A percentile compares a stretch with the other conserved stretches of the same genome.
These are phyloP conservation scores for Tetradesmus obliquus DNA, from an alignment of 139 green algal genomes.

Conservation along the genomic window DNA sequence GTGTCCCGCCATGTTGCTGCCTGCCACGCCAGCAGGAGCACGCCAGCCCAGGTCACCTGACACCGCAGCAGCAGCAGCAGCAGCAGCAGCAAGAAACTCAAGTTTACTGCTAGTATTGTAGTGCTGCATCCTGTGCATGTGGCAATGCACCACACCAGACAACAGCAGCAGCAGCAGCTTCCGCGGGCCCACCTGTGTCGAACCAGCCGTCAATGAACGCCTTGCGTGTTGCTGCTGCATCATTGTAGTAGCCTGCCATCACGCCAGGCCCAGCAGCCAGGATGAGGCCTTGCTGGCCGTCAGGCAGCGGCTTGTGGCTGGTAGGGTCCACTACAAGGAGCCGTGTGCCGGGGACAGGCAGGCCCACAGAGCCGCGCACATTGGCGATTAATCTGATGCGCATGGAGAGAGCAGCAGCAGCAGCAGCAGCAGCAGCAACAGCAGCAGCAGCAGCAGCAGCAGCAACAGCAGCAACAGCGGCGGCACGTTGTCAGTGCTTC, in stretches of 20 bases:
- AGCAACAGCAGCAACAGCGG: no score
- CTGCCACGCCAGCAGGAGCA: constrained; percentile 63
- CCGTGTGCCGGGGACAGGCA: constrained; percentile 79
- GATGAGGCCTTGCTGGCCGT: constrained; percentile 75
- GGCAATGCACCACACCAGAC: no score
- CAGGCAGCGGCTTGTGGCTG: constrained; percentile 65
- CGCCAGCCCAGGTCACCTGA: constrained; percentile 86
- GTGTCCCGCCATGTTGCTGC: constrained; percentile 75
- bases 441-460: no score
- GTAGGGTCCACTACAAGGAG: constrained; percentile 89
- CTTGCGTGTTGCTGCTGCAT: constrained; percentile 66
- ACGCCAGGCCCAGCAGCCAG: constrained; percentile 73
- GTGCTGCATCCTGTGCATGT: no score
- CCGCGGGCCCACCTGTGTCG: constrained; percentile 77
- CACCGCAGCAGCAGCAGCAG: neutral
- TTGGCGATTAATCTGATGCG: constrained; percentile 59
- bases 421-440: neutral
- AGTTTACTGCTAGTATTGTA: neutral
- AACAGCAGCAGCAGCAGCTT: no score
- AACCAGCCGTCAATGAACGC: constrained; percentile 87
- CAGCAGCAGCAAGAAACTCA: neutral
- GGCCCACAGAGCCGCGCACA: constrained; percentile 83
- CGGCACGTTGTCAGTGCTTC: no score
- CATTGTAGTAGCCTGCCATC: constrained; percentile 61
- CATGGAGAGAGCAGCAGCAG: constrained; percentile 29